These are phyloP conservation scores for Perkinsus chesapeaki DNA, from an alignment of 169 alveolate genomes.

Conservation along the genomic window DNA sequence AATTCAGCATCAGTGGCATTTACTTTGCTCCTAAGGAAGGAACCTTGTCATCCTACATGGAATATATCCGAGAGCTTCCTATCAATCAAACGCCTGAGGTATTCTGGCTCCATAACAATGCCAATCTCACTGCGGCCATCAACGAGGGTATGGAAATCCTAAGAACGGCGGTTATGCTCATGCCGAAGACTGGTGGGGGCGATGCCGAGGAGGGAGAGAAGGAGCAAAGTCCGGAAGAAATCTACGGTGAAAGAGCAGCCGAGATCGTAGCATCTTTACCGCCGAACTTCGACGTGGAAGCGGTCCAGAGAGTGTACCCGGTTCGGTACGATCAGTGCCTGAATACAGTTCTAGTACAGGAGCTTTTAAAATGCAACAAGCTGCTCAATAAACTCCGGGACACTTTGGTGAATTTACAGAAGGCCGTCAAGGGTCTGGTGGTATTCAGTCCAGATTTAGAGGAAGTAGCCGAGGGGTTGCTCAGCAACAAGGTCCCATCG, in stretches of 20 bases:
- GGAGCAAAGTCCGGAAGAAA: conserved; percentile 31
- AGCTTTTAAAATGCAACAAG: conserved; percentile 72
- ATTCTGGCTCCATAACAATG: conserved; percentile 81
- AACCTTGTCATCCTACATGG: conserved; percentile 50
- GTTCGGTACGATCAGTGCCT: conserved; percentile 73
- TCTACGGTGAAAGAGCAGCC: conserved; percentile 51
- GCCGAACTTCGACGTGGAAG: conserved; percentile 58
- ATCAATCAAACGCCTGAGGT: conserved; percentile 74
- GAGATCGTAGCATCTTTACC: conserved; percentile 64
- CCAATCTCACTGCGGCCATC: conserved; percentile 79
- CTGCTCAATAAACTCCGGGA: conserved; percentile 49
- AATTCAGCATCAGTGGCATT: conserved; percentile 61
- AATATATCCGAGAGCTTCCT: conserved; percentile 60
- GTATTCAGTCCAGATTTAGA: conserved; percentile 75
- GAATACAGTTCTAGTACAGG: conserved; percentile 80
- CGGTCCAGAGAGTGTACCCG: conserved; percentile 65
- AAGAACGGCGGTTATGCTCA: conserved; percentile 53
- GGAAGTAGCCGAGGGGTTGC: conserved; percentile 50
- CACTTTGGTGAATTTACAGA: conserved; percentile 50
- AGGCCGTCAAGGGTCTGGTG: conserved; percentile 73
- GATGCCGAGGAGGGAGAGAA: conserved; percentile 34
- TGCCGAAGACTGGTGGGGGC: conserved; percentile 44
- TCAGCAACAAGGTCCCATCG: conserved; percentile 71
- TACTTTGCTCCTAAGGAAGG: conserved; percentile 70
- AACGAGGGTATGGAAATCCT: conserved; percentile 58